Evolutionary conservation across 2,329 filamentous ascomycete species (phyloP), one percentile per base, ranked within the genome.

Genomic region (Aureobasidium sp.): DNA sequence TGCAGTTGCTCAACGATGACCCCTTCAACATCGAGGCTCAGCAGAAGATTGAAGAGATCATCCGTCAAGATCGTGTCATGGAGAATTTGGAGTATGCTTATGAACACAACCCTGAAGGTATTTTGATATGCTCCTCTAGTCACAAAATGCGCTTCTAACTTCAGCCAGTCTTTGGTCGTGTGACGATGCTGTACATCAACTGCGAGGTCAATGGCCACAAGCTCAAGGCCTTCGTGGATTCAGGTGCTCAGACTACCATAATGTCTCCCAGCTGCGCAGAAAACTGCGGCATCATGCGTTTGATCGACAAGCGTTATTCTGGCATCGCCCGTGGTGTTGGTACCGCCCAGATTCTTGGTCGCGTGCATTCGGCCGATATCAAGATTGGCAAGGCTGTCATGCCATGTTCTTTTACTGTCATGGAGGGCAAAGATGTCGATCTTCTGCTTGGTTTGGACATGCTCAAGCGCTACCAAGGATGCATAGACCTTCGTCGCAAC

Each of bases 381-480:
- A 93, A 90, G 75, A 94, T 99, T 68, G 94, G 93, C 59, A 85
- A 83, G 46, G 84, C 93, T 65, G 91, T 91, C 72, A 80, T 99
- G 68, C 88, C 93, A 2, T 97, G 92, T 77, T 94, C 91, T 64
- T 99, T 99, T 75, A 99, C 94, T 3, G 94, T 99, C 71, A 99
- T 99, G 94, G 94, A 99, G 77, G 94, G 94, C 66, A 99, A 97
- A 76, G 87, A 91, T 58, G 94, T 99, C 27, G 94, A 97, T 73
- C 81, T 99, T 20, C 83, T 99, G 2, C 84, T 99, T 13, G 94
- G 94, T 3, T 79, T 99, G 46, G 94, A 99, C 74, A 99, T 99
- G 90, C 82, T 99, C 65, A 97, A 96, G 78, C 86, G 94, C 42
- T 92, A 97, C 75, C 93, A 96, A 75, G 94, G 93, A 39, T 89